Evolutionary conservation across 2,329 filamentous ascomycete species (phyloP), one percentile per base, ranked within the genome.

Genomic region (Calonectria pteridis): DNA sequence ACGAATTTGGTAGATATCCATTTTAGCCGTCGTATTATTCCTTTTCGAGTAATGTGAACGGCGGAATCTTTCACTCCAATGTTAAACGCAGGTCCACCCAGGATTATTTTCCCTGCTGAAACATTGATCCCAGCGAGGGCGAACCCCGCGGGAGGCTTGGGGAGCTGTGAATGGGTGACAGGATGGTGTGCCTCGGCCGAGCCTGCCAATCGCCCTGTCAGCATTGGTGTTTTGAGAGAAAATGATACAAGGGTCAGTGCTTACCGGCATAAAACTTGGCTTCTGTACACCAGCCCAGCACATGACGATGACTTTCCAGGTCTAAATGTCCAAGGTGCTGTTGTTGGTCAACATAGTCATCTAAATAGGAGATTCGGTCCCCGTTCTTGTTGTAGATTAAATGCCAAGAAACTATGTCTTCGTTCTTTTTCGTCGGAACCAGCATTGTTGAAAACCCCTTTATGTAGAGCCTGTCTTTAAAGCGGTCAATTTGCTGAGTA

Each of bases 391-490:
- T 68, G 23, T 72, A 70, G 14, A 75, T 14, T 2, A 74, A 50
- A 58, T 77, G 75, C 73, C 75, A 77, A 10, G 37, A 37, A 28
- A 74, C 7, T 13, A 73, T 31, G 23, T 73, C 68, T 28, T 50
- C 46, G 16, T n/a, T 46, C 16, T 16, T n/a, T 23, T 68, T 53
- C 0, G 67, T 62, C 1, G 69, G 71, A 10, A 72, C 50, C 3
- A 76, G 46, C 58, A 77, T 59, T 16, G 69, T 70, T 7, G 75
- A 74, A 28, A 75, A 77, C 7, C 72, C 75, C 46, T 77, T 77
- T 31, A 77, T 46, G 33, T 29, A 73, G 5, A 68, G 3, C 2
- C 40, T 67, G 2, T 62, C 50, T 9, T 69, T 51, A 31, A 74
- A 77, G 3, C 26, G 31, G 9, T 72, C 29, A 2, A 74, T 23